phyloP scores from a whole-genome alignment of 805 yeast genomes.

The Pichia ethanolica region DNA sequence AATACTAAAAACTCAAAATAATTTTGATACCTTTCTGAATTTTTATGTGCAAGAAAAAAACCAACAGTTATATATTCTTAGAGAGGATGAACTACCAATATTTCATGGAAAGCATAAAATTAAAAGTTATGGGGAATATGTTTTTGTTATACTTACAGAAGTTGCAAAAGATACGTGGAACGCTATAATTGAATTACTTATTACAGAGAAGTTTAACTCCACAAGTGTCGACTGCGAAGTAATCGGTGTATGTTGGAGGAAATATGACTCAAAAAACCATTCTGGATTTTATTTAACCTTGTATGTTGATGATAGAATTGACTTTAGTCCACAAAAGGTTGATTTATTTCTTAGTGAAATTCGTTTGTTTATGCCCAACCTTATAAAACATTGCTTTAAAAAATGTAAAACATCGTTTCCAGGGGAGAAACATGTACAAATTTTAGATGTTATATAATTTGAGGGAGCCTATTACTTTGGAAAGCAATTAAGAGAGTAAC shows the following conservation, averaged over 20 bases:
- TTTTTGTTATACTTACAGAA: background rate
- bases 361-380: background rate
- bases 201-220: background rate
- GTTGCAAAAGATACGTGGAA: conserved; percentile 1
- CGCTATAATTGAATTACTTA: background rate
- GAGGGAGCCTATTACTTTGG: no score
- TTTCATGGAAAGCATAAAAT: conserved; percentile 1
- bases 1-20: background rate
- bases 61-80: conserved; percentile 3
- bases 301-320: conserved; percentile 1
- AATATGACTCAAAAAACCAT: background rate
- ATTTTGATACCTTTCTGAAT: conserved; percentile 4
- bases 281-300: conserved; percentile 6
- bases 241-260: conserved; percentile 9
- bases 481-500: no score
- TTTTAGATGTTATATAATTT: background rate
- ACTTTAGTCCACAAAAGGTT: background rate
- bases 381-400: background rate
- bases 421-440: background rate
- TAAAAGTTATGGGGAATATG: conserved; percentile 4
- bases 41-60: conserved; percentile 6
- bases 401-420: conserved; percentile 5
- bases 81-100: conserved; percentile 2
- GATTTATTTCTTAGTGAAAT: conserved; percentile 3
- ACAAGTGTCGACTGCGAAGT: background rate